Evolutionary conservation across 164 flowering plant genomes (phyloP).

Genomic region (Litsea cubeba): DNA sequence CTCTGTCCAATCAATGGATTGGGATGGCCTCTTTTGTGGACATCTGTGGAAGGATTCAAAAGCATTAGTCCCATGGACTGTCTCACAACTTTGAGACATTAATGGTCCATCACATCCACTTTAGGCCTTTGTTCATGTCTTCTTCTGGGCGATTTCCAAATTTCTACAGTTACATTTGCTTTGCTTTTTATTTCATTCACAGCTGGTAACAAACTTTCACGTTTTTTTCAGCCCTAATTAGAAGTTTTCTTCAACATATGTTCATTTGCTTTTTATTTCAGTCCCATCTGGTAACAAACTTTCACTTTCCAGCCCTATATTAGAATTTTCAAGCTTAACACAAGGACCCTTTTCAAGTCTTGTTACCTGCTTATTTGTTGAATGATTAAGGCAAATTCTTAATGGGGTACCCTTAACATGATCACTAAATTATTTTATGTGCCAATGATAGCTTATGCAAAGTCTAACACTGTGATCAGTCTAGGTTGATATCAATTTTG

Average conservation of each 20-base stretch:
- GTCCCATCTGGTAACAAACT: background rate
- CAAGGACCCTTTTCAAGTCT: background rate
- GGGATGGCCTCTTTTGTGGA: conserved; percentile 21
- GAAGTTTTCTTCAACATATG: no score
- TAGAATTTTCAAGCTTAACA: background rate
- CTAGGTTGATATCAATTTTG: no score
- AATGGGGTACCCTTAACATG: background rate
- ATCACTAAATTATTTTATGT: background rate
- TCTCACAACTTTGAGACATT: conserved; percentile 25
- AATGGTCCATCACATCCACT: conserved; percentile 3
- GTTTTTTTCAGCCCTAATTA: background rate
- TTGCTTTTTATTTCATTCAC: background rate
- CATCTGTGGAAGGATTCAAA: conserved; percentile 34
- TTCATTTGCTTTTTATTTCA: background rate
- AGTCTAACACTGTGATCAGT: no score
- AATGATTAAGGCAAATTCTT: background rate
- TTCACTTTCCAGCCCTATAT: background rate
- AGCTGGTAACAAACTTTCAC: background rate
- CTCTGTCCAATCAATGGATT: conserved; percentile 17
- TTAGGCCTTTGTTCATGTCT: background rate
- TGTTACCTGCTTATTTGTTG: background rate
- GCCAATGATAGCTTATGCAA: background rate
- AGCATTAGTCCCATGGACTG: conserved; percentile 30
- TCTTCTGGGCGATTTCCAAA: background rate
- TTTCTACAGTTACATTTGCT: background rate